Percentiles rank a stretch among this genome's conserved stretches.
These are phyloP conservation scores for Calcarisporium arbuscula DNA, from an alignment of 2,329 filamentous ascomycete genomes.

Conservation along the genomic window DNA sequence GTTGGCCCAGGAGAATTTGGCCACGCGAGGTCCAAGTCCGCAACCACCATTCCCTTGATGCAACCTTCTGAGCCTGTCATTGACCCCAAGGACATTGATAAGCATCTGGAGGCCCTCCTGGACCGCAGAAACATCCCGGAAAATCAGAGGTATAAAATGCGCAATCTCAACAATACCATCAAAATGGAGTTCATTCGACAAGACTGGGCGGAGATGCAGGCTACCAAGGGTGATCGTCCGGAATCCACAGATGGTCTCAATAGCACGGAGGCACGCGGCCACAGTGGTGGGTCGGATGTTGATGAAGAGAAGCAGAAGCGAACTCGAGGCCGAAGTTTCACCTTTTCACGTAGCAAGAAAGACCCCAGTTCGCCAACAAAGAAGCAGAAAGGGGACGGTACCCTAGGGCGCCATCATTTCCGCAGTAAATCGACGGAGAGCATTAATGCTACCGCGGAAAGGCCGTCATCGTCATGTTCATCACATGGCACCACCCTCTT, in stretches of 20 bases:
- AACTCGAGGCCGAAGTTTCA: constrained; percentile 56
- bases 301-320: constrained; percentile 46
- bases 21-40: no score
- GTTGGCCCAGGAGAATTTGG: no score
- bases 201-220: constrained; percentile 67
- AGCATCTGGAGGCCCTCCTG: constrained; percentile 57
- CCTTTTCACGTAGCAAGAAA: constrained; percentile 58
- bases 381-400: constrained; percentile 63
- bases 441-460: constrained; percentile 55
- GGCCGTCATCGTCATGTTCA: constrained; percentile 43
- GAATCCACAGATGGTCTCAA: constrained; percentile 38
- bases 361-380: constrained; percentile 66
- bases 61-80: constrained; percentile 40
- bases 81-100: constrained; percentile 48
- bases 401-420: constrained; percentile 57
- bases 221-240: constrained; percentile 38
- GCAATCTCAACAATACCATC: constrained; percentile 78
- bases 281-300: constrained; percentile 31
- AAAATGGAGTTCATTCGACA: constrained; percentile 95
- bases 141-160: constrained; percentile 91
- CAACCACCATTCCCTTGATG: no score
- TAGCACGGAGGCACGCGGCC: constrained; percentile 25
- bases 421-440: constrained; percentile 69
- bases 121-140: constrained; percentile 90
- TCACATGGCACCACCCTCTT: constrained; percentile 52